These are phyloP conservation scores for Balansia obtecta DNA, from an alignment of 2,329 filamentous ascomycete genomes.

Conservation along the genomic window DNA sequence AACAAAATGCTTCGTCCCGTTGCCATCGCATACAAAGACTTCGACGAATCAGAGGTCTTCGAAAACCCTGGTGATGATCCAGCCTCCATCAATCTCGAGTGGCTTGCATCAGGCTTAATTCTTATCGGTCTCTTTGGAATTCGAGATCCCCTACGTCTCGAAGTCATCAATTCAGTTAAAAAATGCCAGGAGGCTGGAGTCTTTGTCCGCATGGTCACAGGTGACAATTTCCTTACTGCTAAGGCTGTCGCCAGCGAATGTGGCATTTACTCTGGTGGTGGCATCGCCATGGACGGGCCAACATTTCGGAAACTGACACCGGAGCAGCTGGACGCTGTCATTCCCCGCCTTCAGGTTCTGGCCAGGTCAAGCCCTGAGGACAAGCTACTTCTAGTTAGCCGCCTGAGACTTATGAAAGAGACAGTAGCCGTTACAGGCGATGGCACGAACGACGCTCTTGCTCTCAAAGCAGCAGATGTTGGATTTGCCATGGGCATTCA, in stretches of 20 bases:
- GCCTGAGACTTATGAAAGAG: slow-evolving; percentile 51
- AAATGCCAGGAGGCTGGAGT: slow-evolving; percentile 53
- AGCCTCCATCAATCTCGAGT: slow-evolving; percentile 23
- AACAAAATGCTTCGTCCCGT: slow-evolving; percentile 62
- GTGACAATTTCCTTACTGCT: slow-evolving; percentile 32
- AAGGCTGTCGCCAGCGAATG: slow-evolving; percentile 31
- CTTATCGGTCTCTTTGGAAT: slow-evolving; percentile 46
- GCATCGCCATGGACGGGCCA: slow-evolving; percentile 44
- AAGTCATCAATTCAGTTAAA: slow-evolving; percentile 48
- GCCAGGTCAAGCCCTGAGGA: slow-evolving; percentile 59
- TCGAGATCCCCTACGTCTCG: slow-evolving; percentile 52
- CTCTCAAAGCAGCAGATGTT: slow-evolving; percentile 53
- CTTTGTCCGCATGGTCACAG: slow-evolving; percentile 52
- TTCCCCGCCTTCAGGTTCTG: slow-evolving; percentile 53
- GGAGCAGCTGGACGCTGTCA: slow-evolving; percentile 33
- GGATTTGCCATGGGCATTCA: slow-evolving; percentile 58
- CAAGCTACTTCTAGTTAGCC: slow-evolving; percentile 52
- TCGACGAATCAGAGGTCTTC: slow-evolving; percentile 53
- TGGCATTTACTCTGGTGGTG: slow-evolving; percentile 42
- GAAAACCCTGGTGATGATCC: slow-evolving; percentile 30
- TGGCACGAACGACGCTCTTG: slow-evolving; percentile 54
- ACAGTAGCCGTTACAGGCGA: slow-evolving; percentile 56
- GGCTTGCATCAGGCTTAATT: slow-evolving; percentile 33
- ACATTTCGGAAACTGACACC: slow-evolving; percentile 46
- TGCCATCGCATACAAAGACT: slow-evolving; percentile 62